Conservation (phyloP, 2,329 filamentous ascomycete species). For the Scolecobasidium constrictum region DNA sequence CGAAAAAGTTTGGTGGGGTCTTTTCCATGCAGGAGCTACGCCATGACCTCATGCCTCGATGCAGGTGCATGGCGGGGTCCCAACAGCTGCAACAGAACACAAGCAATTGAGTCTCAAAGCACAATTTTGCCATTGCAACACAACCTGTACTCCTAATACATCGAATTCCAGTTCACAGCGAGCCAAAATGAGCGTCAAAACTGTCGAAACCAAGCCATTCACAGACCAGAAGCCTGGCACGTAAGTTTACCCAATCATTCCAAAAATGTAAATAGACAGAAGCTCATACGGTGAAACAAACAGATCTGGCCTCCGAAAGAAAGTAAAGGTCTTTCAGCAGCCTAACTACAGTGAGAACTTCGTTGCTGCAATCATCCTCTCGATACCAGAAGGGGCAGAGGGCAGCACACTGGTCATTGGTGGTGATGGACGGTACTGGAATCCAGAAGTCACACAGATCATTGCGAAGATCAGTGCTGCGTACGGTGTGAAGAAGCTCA, state of each 20-base stretch:
- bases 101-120: too few relatives aligned
- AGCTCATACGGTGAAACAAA: slow-evolving; percentile 9
- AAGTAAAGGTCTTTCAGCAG: slow-evolving; percentile 96
- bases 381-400: slow-evolving; percentile 87
- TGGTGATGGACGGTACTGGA: slow-evolving; percentile 94
- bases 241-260: slow-evolving; percentile 49
- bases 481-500: slow-evolving; percentile 96
- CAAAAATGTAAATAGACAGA: background rate
- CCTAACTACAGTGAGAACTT: slow-evolving; percentile 94
- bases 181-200: slow-evolving; percentile 54
- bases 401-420: slow-evolving; percentile 90
- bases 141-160: too few relatives aligned
- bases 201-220: slow-evolving; percentile 75
- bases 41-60: too few relatives aligned
- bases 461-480: slow-evolving; percentile 96
- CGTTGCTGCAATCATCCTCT: slow-evolving; percentile 84
- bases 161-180: too few relatives aligned
- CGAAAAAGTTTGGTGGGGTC: too few relatives aligned
- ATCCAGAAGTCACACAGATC: slow-evolving; percentile 89
- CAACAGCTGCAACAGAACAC: too few relatives aligned
- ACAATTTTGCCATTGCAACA: too few relatives aligned
- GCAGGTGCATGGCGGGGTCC: too few relatives aligned
- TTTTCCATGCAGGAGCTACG: too few relatives aligned
- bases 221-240: slow-evolving; percentile 98
- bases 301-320: slow-evolving; percentile 96